Base-by-base conservation (phyloP, 225 moss, liverwort and hornwort genomes). In the Physcomitrellopsis africana region DNA sequence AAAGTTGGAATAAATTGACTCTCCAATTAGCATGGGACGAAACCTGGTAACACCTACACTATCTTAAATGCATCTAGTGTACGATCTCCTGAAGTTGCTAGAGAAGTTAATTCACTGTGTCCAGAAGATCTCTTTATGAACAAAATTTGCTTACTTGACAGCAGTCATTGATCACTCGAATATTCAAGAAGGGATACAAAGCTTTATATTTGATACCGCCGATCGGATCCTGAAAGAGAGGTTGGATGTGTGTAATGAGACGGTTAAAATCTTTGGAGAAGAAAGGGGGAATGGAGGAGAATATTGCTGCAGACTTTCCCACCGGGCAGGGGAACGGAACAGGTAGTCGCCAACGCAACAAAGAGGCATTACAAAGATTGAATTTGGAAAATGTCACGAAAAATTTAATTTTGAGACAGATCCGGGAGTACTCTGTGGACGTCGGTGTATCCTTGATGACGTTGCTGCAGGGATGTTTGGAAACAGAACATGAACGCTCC, bases 361-460 rank as follows among this genome's bases (percentile, higher is more conserved):
- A 81, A 62, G 67, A 72, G 63, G 67, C 63, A 0, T 27, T 82
- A 12, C 52, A 65, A 37, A 42, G 51, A 12, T 22, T 80, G 52
- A 67, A 76, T 46, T 13, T 77, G 45, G 84, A 93, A 18, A 81
- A 81, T 8, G 19, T n/a, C 44, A 59, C 68, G 8, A 85, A 73
- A 72, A 72, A 60, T 26, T 77, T 91, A 43, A 79, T 93, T 9
- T 63, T 82, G 20, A 75, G 79, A 7, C 93, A 93, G 70, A 87
- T 93, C 0, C 80, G 82, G 5, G 87, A 80, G 9, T 23, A 65
- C 47, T 69, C 64, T 12, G 68, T 80, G 46, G 67, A 0, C 16
- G 49, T 77, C 0, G 80, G 76, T 18, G 83, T 51, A 19, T 71
- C 63, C 1, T 6, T 89, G 41, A 45, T 82, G 67, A 54, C 20